phyloP scores from a whole-genome alignment of 306 rosid species.

The Comarum palustre region DNA sequence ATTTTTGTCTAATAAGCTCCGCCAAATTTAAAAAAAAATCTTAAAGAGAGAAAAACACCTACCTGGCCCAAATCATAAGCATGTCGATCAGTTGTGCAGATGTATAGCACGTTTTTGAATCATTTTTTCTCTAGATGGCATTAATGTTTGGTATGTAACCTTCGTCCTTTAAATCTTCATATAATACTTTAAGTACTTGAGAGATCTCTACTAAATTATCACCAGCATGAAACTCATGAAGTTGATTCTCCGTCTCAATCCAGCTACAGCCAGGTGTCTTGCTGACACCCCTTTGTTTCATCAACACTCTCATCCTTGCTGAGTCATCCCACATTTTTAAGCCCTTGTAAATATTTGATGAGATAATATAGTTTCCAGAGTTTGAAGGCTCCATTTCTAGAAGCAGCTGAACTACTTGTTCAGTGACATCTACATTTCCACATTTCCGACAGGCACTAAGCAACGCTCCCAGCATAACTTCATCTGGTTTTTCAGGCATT shows the following conservation, averaged over 20 bases:
- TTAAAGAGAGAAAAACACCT: neutral
- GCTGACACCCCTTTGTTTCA: conserved; percentile 73
- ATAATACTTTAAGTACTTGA: conserved; percentile 46
- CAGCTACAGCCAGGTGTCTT: conserved; percentile 98
- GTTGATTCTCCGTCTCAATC: conserved; percentile 64
- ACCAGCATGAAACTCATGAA: conserved; percentile 80
- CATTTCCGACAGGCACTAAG: conserved; percentile 77
- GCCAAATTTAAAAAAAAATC: too few species aligned
- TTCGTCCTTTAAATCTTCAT: conserved; percentile 63
- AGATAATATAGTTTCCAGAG: conserved; percentile 80
- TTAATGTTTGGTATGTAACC: conserved; percentile 62
- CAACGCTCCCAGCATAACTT: conserved; percentile 72
- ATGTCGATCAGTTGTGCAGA: neutral
- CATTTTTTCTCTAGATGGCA: conserved; percentile 13
- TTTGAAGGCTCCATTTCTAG: conserved; percentile 83
- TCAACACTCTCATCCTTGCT: conserved; percentile 81
- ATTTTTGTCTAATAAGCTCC: too few species aligned
- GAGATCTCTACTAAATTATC: conserved; percentile 46
- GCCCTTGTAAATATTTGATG: conserved; percentile 70
- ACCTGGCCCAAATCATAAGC: conserved; percentile 8
- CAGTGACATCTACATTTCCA: conserved; percentile 60
- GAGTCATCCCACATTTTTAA: conserved; percentile 77
- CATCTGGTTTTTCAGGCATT: conserved; percentile 91
- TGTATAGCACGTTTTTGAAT: neutral
- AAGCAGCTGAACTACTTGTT: conserved; percentile 60